Evolutionary conservation across 371 early-diverging fungal genomes (phyloP).

Genomic region (Encephalitozoon hellem): DNA sequence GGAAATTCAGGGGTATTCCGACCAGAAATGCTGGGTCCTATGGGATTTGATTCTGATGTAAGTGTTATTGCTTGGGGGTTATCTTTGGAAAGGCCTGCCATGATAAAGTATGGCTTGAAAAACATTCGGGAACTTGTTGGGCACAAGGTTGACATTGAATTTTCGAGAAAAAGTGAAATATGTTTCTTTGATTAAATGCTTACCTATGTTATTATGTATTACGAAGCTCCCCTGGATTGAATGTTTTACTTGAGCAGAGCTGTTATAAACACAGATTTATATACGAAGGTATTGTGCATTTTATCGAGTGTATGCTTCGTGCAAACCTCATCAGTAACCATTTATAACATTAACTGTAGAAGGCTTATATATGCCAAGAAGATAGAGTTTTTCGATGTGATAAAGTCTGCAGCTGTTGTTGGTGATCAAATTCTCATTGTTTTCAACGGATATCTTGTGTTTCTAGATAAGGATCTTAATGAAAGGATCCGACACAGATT

Average conservation of each 20-base stretch:
- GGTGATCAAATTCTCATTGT: not conserved
- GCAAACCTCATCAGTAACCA: not conserved
- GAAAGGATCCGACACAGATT: not conserved
- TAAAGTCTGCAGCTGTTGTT: not conserved
- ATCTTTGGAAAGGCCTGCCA: slow-evolving; percentile 93
- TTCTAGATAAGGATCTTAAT: not conserved
- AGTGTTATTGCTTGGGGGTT: slow-evolving; percentile 97
- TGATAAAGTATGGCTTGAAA: slow-evolving; percentile 91
- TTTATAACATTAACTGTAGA: not conserved
- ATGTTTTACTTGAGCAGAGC: slow-evolving; percentile 1
- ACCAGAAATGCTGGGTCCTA: slow-evolving; percentile 92
- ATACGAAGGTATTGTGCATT: not conserved
- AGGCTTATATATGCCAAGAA: not conserved
- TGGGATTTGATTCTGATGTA: slow-evolving; percentile 88
- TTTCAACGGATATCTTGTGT: not conserved
- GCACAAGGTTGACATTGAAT: slow-evolving; percentile 87
- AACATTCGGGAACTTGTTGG: slow-evolving; percentile 95
- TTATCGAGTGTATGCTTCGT: not conserved
- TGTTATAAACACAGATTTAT: not conserved
- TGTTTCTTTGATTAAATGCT: slow-evolving; percentile 27
- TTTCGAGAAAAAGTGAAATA: slow-evolving; percentile 81
- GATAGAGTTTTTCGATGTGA: not conserved
- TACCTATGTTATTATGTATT: not conserved
- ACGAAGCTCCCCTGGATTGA: not conserved
- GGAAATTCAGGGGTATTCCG: slow-evolving; percentile 99